phyloP scores from a whole-genome alignment of 345 rosid genomes.

The Euphorbia pulcherrima region DNA sequence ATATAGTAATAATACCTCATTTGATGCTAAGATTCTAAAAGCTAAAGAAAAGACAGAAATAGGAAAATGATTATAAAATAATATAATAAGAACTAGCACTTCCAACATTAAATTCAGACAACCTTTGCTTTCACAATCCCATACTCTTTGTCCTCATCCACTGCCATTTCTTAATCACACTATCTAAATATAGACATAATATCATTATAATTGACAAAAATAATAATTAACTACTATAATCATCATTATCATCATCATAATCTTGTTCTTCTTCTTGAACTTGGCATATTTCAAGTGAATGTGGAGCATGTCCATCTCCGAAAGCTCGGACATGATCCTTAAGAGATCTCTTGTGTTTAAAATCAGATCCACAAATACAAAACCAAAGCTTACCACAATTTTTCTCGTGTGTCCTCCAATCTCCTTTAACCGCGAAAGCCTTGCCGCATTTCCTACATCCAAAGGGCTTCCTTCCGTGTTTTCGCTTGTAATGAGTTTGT shows the following conservation, averaged over 20 bases:
- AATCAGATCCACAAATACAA: slow-evolving; percentile 28
- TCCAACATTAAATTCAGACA: slow-evolving; percentile 23
- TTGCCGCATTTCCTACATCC: slow-evolving; percentile 25
- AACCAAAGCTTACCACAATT: slow-evolving; percentile 30
- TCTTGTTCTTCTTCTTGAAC: slow-evolving; percentile 2
- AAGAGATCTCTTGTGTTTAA: slow-evolving; percentile 29
- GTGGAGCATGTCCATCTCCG: slow-evolving; percentile 26
- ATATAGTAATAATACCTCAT: too few relatives aligned
- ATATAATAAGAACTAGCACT: slow-evolving; percentile 16
- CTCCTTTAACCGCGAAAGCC: slow-evolving; percentile 23
- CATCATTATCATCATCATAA: slow-evolving; percentile 5
- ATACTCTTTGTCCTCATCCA: slow-evolving; percentile 25
- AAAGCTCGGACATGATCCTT: slow-evolving; percentile 25
- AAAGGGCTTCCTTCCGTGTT: slow-evolving; percentile 22
- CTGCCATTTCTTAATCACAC: background rate
- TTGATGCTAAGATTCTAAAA: background rate
- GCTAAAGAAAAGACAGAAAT: background rate
- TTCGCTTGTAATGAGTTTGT: slow-evolving; percentile 25
- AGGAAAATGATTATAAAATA: slow-evolving; percentile 2
- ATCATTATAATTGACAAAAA: slow-evolving; percentile 4
- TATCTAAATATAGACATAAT: background rate
- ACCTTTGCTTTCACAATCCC: slow-evolving; percentile 25
- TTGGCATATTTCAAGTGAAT: slow-evolving; percentile 4
- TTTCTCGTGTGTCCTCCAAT: slow-evolving; percentile 28
- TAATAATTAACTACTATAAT: background rate